Evolutionary conservation across 169 alveolate genomes (phyloP).

Genomic region (Eimeria acervulina): DNA sequence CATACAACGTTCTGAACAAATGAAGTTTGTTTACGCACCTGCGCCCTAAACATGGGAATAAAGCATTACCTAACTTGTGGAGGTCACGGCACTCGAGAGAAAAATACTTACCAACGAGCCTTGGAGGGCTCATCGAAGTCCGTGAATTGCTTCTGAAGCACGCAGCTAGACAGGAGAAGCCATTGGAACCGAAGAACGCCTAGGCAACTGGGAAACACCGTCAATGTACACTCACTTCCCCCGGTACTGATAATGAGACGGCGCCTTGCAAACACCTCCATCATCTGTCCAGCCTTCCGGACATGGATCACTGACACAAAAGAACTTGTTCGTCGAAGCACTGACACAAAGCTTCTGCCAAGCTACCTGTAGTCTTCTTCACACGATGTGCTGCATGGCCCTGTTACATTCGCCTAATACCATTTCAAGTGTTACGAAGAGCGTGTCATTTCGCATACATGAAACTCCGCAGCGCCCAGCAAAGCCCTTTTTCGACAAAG

Average conservation of each 20-base stretch:
- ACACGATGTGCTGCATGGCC: slow-evolving; percentile 61
- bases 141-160: slow-evolving; percentile 62
- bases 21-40: slow-evolving; percentile 17
- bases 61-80: background rate
- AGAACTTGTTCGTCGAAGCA: background rate
- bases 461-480: slow-evolving; percentile 57
- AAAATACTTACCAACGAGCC: slow-evolving; percentile 64
- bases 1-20: background rate
- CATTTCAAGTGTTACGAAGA: background rate
- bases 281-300: slow-evolving; percentile 69
- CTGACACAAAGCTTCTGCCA: background rate
- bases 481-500: slow-evolving; percentile 46
- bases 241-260: slow-evolving; percentile 7
- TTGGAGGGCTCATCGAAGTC: slow-evolving; percentile 78
- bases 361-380: slow-evolving; percentile 60
- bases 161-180: slow-evolving; percentile 44
- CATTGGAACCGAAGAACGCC: background rate
- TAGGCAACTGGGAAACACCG: background rate
- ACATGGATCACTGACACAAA: slow-evolving; percentile 18
- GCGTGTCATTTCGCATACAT: background rate
- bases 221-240: background rate
- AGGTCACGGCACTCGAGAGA: background rate
- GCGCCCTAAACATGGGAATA: background rate
- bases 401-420: background rate
- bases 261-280: slow-evolving; percentile 56